Conservation (phyloP, 2,329 filamentous ascomycete species). For the Herpotrichia juniperi region DNA sequence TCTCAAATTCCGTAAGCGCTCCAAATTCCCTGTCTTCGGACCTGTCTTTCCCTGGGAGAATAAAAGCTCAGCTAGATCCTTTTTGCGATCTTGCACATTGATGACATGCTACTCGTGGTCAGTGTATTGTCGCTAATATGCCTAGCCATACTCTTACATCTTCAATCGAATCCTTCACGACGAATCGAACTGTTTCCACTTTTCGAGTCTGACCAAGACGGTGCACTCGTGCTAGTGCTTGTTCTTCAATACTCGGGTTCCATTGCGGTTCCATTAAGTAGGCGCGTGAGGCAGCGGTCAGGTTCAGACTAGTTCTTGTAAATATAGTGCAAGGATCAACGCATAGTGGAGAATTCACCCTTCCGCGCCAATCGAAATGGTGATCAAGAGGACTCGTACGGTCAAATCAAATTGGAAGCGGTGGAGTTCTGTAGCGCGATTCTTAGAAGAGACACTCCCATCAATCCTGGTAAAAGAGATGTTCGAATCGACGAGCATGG, state of each 20-base stretch:
- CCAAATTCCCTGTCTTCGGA: neutral
- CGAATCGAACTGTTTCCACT: neutral
- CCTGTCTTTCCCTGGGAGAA: neutral
- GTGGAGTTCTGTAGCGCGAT: neutral
- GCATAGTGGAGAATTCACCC: slow-evolving; percentile 54
- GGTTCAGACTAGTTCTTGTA: slow-evolving; percentile 48
- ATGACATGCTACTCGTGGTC: slow-evolving; percentile 40
- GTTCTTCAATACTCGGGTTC: slow-evolving; percentile 1
- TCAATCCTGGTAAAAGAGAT: neutral
- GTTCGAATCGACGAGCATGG: neutral
- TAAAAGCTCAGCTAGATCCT: slow-evolving; percentile 17
- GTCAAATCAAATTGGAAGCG: neutral
- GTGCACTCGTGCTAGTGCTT: neutral
- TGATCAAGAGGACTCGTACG: slow-evolving; percentile 1
- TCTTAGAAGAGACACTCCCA: neutral
- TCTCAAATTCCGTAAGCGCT: neutral
- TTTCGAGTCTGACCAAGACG: neutral
- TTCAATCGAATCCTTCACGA: slow-evolving; percentile 30
- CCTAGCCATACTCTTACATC: slow-evolving; percentile 48
- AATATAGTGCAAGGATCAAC: slow-evolving; percentile 58
- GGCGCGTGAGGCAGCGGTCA: neutral
- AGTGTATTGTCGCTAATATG: slow-evolving; percentile 46
- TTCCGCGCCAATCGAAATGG: slow-evolving; percentile 2
- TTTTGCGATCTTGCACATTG: slow-evolving; percentile 18
- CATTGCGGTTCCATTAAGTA: slow-evolving; percentile 1